Evolutionary conservation across 345 rosid species (phyloP), one percentile per base, ranked within the genome.

Genomic region (Aethionema arabicum): DNA sequence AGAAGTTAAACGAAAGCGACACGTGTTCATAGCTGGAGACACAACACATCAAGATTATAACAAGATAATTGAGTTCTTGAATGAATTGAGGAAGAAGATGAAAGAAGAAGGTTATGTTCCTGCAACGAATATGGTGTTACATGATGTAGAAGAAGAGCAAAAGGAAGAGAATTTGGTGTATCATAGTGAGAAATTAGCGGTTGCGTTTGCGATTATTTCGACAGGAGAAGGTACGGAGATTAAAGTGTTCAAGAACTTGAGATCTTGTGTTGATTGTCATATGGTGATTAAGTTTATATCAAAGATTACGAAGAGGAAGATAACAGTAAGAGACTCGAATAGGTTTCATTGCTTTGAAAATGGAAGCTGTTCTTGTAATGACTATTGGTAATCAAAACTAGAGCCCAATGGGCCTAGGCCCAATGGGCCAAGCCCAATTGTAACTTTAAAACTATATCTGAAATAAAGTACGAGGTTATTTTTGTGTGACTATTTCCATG

Each of bases 251-350:
- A 91, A 91, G 90, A 91, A 91, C 52, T 72, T 91, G 56, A 80
- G 96, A 66, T 86, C 96, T 57, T 88, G 98, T 74, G 85, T 83
- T 31, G 98, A 91, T 62, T 91, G 98, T 74, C 98, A 88, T 58
- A 82, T 60, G 62, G 95, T 90, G 27, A 79, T 91, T n/a, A 91
- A 91, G 69, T 88, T 83, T 60, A 88, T 88, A 52, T 88, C 96
- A 0, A 86, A 82, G 71, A 83, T 88, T 50, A 72, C 68, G 15
- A 62, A 16, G 72, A 82, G 98, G 70, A 91, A 82, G 77, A 85
- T 91, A 63, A 74, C 76, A 0, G 83, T 91, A 32, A 76, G 96
- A 58, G 96, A 91, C 76, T 85, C 95, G 0, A 78, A 75, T 65
- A 75, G 96, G 67, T 91, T 91, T 64, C 98, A 91, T 70, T 79